A percentile compares a stretch with the other conserved stretches of the same genome.
Evolutionary conservation across 2,329 filamentous ascomycete species (phyloP).

Genomic region (Xylaria sp.): DNA sequence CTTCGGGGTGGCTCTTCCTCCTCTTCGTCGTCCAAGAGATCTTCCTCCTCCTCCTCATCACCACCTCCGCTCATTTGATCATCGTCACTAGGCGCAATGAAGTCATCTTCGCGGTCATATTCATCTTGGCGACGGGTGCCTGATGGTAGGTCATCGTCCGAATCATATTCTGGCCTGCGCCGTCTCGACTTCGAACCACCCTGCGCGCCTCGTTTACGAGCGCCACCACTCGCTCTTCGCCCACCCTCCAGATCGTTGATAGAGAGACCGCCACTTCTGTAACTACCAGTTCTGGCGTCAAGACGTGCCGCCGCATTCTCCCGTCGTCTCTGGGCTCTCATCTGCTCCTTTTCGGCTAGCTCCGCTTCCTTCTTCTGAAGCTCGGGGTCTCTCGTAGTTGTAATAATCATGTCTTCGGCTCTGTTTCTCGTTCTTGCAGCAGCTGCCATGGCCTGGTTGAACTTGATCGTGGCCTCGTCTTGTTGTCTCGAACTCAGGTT

Average conservation of each 20-base stretch:
- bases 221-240: slow-evolving; percentile 50
- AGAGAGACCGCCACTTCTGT: slow-evolving; percentile 61
- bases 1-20: slow-evolving; percentile 47
- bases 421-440: slow-evolving; percentile 59
- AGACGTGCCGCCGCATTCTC: slow-evolving; percentile 70
- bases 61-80: slow-evolving; percentile 60
- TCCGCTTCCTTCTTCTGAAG: slow-evolving; percentile 75
- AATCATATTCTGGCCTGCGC: slow-evolving; percentile 69
- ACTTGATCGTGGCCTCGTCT: slow-evolving; percentile 70
- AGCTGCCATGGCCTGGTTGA: slow-evolving; percentile 68
- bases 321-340: slow-evolving; percentile 65
- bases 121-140: slow-evolving; percentile 68
- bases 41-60: slow-evolving; percentile 65
- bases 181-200: slow-evolving; percentile 56
- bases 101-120: slow-evolving; percentile 80
- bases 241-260: slow-evolving; percentile 71
- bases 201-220: slow-evolving; percentile 56
- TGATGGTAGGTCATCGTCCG: slow-evolving; percentile 71
- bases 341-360: slow-evolving; percentile 72
- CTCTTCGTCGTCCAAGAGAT: slow-evolving; percentile 53
- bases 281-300: slow-evolving; percentile 57
- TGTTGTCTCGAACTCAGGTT: slow-evolving; percentile 67
- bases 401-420: slow-evolving; percentile 67
- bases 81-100: slow-evolving; percentile 75
- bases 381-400: slow-evolving; percentile 74